These are phyloP conservation scores for Senna tora DNA, from an alignment of 306 rosid species.

Conservation along the genomic window DNA sequence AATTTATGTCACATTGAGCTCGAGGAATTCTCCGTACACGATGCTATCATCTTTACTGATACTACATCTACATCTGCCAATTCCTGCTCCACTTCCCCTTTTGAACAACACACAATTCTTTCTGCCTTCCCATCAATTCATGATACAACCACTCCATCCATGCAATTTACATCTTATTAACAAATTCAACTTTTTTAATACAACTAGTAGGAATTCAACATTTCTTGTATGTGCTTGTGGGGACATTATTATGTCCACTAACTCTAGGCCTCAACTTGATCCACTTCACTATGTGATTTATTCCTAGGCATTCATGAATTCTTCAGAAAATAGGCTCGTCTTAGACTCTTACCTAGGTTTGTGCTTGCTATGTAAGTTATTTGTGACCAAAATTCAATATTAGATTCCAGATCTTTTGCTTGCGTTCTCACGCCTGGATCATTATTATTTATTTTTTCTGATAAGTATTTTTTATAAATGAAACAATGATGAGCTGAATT, in stretches of 20 bases:
- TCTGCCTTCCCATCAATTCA: slow-evolving; percentile 33
- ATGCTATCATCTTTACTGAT: slow-evolving; percentile 47
- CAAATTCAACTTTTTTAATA: slow-evolving; percentile 43
- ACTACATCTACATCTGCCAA: slow-evolving; percentile 53
- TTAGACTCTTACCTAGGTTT: too few species aligned
- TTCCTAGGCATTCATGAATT: slow-evolving; percentile 36
- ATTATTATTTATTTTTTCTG: too few species aligned
- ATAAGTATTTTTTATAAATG: background rate
- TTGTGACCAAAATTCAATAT: slow-evolving; percentile 12
- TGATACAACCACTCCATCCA: slow-evolving; percentile 46
- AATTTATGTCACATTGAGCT: slow-evolving; percentile 46
- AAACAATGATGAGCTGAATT: background rate
- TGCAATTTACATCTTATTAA: slow-evolving; percentile 35
- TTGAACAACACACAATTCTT: slow-evolving; percentile 34
- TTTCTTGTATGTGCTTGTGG: slow-evolving; percentile 48
- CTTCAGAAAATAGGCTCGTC: slow-evolving; percentile 24
- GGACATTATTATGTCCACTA: slow-evolving; percentile 56
- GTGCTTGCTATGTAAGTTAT: slow-evolving; percentile 35
- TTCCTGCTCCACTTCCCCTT: slow-evolving; percentile 43
- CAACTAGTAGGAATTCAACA: slow-evolving; percentile 40
- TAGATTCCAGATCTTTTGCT: too few species aligned
- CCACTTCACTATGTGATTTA: slow-evolving; percentile 42
- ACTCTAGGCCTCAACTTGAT: slow-evolving; percentile 68
- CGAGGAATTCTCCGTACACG: slow-evolving; percentile 35
- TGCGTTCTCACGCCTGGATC: too few species aligned